Evolutionary conservation across 2,329 filamentous ascomycete genomes (phyloP), one percentile per base, ranked within the genome.

Genomic region (Neonectria punicea): DNA sequence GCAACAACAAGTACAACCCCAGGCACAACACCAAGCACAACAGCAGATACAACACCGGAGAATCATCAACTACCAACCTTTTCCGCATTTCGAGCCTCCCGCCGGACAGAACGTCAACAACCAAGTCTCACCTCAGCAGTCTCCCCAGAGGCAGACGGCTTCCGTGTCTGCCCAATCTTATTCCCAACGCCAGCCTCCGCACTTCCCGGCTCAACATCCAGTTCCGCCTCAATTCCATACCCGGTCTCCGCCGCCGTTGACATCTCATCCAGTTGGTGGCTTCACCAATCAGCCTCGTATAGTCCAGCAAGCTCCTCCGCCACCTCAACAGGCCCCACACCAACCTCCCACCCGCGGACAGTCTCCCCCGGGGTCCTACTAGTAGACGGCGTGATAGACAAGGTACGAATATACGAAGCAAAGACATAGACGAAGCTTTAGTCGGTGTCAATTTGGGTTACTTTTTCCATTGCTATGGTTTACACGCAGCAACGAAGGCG

Each of bases 111-210:
- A 11, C 47, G 34, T 53, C 18, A 43, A 63, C 47, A 47, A 47
- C 22, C 49, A 41, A 22, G 47, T 30, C n/a, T 7, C 46, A 7
- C 54, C 47, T 32, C 54, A 44, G n/a, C 54, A 25, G n/a, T 43
- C 50, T 5, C 16, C 28, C 4, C 54, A 63, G 49, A 63, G 54
- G 22, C 54, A 41, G 10, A 18, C n/a, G 20, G 28, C 56, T 1
- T 1, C 53, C 32, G 20, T 32, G 13, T 25, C 28, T 58, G 30
- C 47, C 25, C 39, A 60, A 13, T 20, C 55, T 30, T 4, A 49
- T 25, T 30, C 32, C 44, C 30, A 25, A n/a, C 47, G 34, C 28
- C 59, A 57, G 36, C 25, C n/a, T 5, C 59, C 50, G 22, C 51
- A 44, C 36, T 53, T 51, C 39, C 44, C 43, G 8, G 13, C 51